Evolutionary conservation across 768 basidiomycete species (phyloP).

Genomic region (Russula brevipes): DNA sequence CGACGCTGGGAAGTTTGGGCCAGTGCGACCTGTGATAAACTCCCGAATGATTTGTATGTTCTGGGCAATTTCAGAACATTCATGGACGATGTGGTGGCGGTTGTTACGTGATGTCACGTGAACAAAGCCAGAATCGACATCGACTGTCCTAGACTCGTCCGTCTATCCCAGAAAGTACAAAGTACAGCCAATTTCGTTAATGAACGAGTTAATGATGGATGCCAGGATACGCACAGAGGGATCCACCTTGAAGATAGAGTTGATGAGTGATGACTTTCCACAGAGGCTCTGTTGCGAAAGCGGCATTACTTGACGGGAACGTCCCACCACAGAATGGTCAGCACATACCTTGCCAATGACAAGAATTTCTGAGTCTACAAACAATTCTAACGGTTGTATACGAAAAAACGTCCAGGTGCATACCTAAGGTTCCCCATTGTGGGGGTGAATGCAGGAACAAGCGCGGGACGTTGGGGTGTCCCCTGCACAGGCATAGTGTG

Average conservation of each 20-base stretch:
- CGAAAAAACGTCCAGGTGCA: too few relatives aligned
- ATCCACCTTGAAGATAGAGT: background rate
- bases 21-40: background rate
- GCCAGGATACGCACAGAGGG: background rate
- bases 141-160: background rate
- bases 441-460: too few relatives aligned
- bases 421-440: too few relatives aligned
- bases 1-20: background rate
- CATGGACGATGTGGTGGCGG: background rate
- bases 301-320: background rate
- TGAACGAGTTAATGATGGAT: background rate
- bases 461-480: too few relatives aligned
- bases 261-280: background rate
- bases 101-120: too few relatives aligned
- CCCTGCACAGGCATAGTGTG: too few relatives aligned
- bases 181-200: background rate
- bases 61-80: background rate
- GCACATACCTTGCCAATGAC: background rate
- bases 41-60: background rate
- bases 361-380: conserved; percentile 3
- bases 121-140: too few relatives aligned
- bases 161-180: background rate
- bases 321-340: too few relatives aligned
- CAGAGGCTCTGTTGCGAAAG: background rate
- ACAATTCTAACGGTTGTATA: too few relatives aligned